Base-by-base conservation (phyloP, 2,329 filamentous ascomycete genomes). In the Sclerotinia sclerotiorum region DNA sequence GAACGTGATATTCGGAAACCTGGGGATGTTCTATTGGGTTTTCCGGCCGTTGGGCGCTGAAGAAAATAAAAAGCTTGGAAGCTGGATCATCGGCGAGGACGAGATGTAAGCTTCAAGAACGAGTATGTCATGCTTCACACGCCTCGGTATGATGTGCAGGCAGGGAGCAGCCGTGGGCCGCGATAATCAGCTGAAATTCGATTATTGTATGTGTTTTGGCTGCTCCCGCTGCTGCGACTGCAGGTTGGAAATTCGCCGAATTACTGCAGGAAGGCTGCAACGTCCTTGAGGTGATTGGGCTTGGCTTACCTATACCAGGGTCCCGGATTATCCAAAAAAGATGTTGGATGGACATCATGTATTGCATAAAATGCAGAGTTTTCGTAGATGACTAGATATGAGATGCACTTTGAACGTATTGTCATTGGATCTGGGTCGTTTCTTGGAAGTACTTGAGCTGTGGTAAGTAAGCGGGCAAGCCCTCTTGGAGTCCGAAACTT, bases 231-330 rank as follows among this genome's bases (percentile, higher is more conserved):
- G 29, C 29, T 24, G 46, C 46, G 17, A 39, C 46, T 48, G 52
- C 42, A 58, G 13, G 8, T 46, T 67, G 64, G n/a, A 67, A 46
- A 49, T 49, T 61, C 64, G 64, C 44, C 44, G 64, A 67, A 60
- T 67, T 48, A 32, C 29, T 57, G 44, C 54, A 58, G 44, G 27
- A 49, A 29, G 46, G 46, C 54, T 52, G 52, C 54, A 67, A 60
- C 42, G 29, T 58, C 11, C n/a, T n/a, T 48, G n/a, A 24, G 42
- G 24, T 44, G 6, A 29, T 13, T 60, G 24, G n/a, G 4, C 54
- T 60, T 51, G 55, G 64, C 64, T 52, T 44, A 61, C 64, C 42
- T 61, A 27, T 67, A 42, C 55, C 64, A 67, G 54, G 44, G 64
- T n/a, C 64, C 24, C 32, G 52, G 64, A 60, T 39, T 60, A 27